phyloP scores from a whole-genome alignment of 495 filamentous ascomycete species.

The Podospora pseudocomata region DNA sequence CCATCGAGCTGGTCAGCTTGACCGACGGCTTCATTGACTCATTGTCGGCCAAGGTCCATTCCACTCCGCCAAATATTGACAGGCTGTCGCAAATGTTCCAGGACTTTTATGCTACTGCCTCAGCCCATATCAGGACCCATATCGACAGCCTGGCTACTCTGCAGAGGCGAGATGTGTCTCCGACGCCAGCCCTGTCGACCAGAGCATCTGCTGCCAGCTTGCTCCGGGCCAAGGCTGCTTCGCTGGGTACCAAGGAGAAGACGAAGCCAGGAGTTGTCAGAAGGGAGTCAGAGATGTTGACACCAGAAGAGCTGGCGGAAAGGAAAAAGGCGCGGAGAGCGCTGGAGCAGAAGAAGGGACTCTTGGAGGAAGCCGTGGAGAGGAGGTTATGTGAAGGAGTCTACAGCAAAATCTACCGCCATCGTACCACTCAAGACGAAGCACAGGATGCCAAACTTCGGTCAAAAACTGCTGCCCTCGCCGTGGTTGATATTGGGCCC shows the following conservation, averaged over 20 bases:
- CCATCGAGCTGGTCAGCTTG: slow-evolving; percentile 85
- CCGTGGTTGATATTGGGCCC: slow-evolving; percentile 83
- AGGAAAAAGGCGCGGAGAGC: slow-evolving; percentile 72
- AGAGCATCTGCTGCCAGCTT: slow-evolving; percentile 51
- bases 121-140: slow-evolving; percentile 81
- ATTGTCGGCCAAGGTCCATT: slow-evolving; percentile 80
- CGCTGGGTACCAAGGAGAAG: slow-evolving; percentile 49
- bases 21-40: slow-evolving; percentile 94
- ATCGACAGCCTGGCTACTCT: slow-evolving; percentile 74
- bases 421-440: slow-evolving; percentile 89
- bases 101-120: slow-evolving; percentile 84
- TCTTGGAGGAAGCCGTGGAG: slow-evolving; percentile 91
- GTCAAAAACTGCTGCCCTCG: slow-evolving; percentile 87
- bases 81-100: slow-evolving; percentile 85
- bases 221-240: slow-evolving; percentile 49
- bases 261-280: slow-evolving; percentile 34
- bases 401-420: slow-evolving; percentile 84
- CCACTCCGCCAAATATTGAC: slow-evolving; percentile 77
- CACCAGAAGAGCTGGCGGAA: slow-evolving; percentile 74
- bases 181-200: slow-evolving; percentile 49
- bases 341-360: slow-evolving; percentile 68
- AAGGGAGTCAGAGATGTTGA: slow-evolving; percentile 85
- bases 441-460: slow-evolving; percentile 91
- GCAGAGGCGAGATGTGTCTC: slow-evolving; percentile 59
- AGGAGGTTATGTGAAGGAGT: slow-evolving; percentile 80